These are phyloP conservation scores for Xylaria curta DNA, from an alignment of 495 filamentous ascomycete genomes.

Conservation along the genomic window DNA sequence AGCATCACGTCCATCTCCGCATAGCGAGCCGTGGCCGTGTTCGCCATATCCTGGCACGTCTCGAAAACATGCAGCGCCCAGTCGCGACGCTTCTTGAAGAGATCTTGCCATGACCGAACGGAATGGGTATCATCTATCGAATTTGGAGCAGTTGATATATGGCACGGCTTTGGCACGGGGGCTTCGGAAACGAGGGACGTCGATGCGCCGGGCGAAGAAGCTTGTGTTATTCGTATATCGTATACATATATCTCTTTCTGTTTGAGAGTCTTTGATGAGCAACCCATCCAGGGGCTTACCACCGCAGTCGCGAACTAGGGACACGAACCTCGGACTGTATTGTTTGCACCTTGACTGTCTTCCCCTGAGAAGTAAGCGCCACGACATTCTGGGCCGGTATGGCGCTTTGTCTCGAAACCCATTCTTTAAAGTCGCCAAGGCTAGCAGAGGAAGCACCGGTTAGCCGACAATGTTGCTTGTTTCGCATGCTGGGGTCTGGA, in stretches of 20 bases:
- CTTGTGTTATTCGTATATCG: constrained; percentile 70
- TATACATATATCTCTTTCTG: constrained; percentile 90
- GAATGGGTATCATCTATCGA: constrained; percentile 74
- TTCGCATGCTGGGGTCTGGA: constrained; percentile 12
- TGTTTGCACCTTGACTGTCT: constrained; percentile 76
- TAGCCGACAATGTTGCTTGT: constrained; percentile 27
- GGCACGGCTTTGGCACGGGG: constrained; percentile 64
- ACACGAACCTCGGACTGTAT: constrained; percentile 74
- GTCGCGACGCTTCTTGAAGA: constrained; percentile 73
- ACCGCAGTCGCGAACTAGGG: not conserved
- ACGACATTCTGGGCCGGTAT: constrained; percentile 77
- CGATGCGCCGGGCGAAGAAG: constrained; percentile 47
- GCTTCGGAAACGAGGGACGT: constrained; percentile 55
- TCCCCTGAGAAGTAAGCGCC: constrained; percentile 80
- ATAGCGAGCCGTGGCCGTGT: constrained; percentile 54
- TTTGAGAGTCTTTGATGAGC: constrained; percentile 8
- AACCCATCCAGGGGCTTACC: not conserved
- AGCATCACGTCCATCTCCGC: constrained; percentile 74
- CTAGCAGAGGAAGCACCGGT: constrained; percentile 35
- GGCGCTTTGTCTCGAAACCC: constrained; percentile 68
- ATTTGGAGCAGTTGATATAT: constrained; percentile 69
- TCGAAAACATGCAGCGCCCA: constrained; percentile 78
- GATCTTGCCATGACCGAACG: constrained; percentile 78
- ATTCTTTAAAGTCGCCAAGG: constrained; percentile 70
- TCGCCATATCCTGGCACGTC: constrained; percentile 65